phyloP scores from a whole-genome alignment of 768 basidiomycete genomes.

The Pisolithus microcarpus region DNA sequence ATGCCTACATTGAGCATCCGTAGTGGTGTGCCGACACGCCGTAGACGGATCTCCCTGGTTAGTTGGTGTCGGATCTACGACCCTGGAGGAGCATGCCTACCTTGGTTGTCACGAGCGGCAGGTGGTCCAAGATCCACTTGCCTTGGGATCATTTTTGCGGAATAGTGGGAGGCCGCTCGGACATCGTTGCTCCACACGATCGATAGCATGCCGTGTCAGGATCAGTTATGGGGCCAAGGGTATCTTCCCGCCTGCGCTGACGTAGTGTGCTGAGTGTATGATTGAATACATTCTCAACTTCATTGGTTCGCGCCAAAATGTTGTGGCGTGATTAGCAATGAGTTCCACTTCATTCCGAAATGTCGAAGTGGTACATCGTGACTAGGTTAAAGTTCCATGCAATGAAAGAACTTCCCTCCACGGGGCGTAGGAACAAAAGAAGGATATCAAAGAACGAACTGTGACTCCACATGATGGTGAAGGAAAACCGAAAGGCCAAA shows the following conservation, averaged over 20 bases:
- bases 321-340: neutral
- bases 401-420: neutral
- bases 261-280: neutral
- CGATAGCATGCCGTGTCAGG: neutral
- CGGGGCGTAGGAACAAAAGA: constrained; percentile 5
- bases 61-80: neutral
- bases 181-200: neutral
- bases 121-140: neutral
- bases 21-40: too few relatives aligned
- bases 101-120: neutral
- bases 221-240: neutral
- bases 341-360: neutral
- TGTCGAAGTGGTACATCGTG: neutral
- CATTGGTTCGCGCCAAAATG: neutral
- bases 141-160: neutral
- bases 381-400: neutral
- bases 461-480: neutral
- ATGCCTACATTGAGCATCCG: neutral
- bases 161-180: neutral
- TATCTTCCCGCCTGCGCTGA: too few relatives aligned
- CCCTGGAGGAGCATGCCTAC: neutral
- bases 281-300: neutral
- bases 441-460: constrained; percentile 6
- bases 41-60: too few relatives aligned
- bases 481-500: constrained; percentile 2